Percentiles rank a stretch among this genome's conserved stretches.
Evolutionary conservation across 2,329 filamentous ascomycete genomes (phyloP).

Genomic region (Scortechinia acanthostroma): DNA sequence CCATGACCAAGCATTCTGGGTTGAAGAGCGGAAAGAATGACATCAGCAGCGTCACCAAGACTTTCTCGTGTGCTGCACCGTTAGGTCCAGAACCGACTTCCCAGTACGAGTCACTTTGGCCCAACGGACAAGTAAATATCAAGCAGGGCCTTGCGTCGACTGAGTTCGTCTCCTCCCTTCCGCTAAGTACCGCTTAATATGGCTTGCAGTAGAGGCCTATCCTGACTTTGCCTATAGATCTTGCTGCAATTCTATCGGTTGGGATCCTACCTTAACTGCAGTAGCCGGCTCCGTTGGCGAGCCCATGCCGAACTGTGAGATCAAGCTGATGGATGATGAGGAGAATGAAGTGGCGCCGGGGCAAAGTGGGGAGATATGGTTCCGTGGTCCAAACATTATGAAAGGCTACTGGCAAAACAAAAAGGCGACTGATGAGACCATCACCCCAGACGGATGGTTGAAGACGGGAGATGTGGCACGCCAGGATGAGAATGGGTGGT

Average conservation of each 20-base stretch:
- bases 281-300: conserved; percentile 52
- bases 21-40: too few relatives aligned
- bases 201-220: too few relatives aligned
- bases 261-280: conserved; percentile 42
- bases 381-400: conserved; percentile 67
- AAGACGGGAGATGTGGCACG: conserved; percentile 71
- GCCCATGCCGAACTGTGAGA: conserved; percentile 62
- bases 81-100: conserved; percentile 32
- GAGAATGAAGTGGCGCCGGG: conserved; percentile 37
- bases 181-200: too few relatives aligned
- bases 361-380: conserved; percentile 65
- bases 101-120: conserved; percentile 60
- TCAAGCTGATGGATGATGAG: conserved; percentile 57
- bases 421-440: conserved; percentile 55
- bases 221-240: not conserved
- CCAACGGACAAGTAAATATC: conserved; percentile 50
- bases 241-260: conserved; percentile 37
- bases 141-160: conserved; percentile 72
- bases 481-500: conserved; percentile 45
- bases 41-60: too few relatives aligned
- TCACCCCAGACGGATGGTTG: conserved; percentile 52
- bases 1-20: too few relatives aligned
- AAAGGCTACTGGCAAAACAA: conserved; percentile 71
- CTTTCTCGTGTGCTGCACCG: not conserved
- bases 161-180: conserved; percentile 70